Evolutionary conservation across 768 basidiomycete species (phyloP), one percentile per base, ranked within the genome.

Genomic region (Mycena haematopus): DNA sequence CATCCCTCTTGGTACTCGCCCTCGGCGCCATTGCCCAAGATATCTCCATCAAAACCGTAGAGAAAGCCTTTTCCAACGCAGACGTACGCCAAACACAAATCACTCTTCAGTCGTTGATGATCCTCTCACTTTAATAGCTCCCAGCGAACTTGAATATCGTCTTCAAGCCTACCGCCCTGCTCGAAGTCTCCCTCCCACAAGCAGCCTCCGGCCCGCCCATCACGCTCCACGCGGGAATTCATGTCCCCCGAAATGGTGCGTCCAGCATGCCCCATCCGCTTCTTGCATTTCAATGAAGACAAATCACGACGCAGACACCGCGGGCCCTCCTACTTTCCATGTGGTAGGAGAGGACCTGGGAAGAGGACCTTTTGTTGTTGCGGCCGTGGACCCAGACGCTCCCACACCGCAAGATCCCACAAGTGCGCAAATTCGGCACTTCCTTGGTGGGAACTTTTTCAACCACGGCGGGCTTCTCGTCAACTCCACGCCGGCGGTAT

Each of bases 371-470:
- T 85, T 81, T 67, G 80, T 85, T 17, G 67, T 85, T 13, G 78
- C 79, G 0, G 66, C 75, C 11, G 79, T 84, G 3, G 83, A 84
- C 62, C 84, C 79, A 17, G 84, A 85, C 63, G 82, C 79, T 11
- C 82, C 82, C 9, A 82, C 82, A n/a, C 83, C 84, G 1, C 79
- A 82, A 64, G 70, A 65, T 19, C 78, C 79, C 14, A 80, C 73
- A 7, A 54, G 36, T 4, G 74, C 80, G 1, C 80, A 84, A 64
- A 79, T 84, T 45, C 76, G 82, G 2, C 83, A 85, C 67, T 82
- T 82, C 73, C 69, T 84, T 2, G 80, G 79, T 1, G 79, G 79
- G 0, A 76, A 80, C 66, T 83, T 81, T 60, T n/a, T 56, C 49
- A 67, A 60, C 62, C 33, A 60, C n/a, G 55, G 40, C 6, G 65